A percentile compares a stretch with the other conserved stretches of the same genome.
Conservation (phyloP, 2,329 filamentous ascomycete species). For the Pyrenochaeta sp. region DNA sequence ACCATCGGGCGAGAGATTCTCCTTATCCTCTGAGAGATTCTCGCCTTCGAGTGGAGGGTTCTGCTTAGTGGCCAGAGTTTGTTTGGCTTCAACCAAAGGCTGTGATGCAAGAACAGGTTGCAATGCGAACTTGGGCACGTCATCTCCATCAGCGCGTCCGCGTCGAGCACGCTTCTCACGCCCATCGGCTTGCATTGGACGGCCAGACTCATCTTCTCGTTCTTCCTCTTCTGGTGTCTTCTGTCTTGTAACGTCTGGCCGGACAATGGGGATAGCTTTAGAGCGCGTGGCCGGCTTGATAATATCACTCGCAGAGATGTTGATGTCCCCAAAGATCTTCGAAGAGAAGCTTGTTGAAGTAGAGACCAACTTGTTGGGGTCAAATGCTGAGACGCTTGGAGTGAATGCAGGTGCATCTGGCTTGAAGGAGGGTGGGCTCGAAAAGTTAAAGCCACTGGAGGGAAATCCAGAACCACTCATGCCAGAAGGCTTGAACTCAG, state of each 20-base stretch:
- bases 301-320: conserved; percentile 68
- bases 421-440: conserved; percentile 33
- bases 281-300: conserved; percentile 74
- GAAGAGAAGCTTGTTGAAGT: conserved; percentile 42
- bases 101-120: conserved; percentile 50
- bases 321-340: conserved; percentile 51
- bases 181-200: conserved; percentile 69
- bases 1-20: conserved; percentile 45
- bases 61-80: conserved; percentile 31
- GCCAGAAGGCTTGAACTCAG: conserved; percentile 21
- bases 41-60: conserved; percentile 31
- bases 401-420: conserved; percentile 81
- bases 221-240: conserved; percentile 54
- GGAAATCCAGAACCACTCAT: conserved; percentile 21
- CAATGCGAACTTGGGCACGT: conserved; percentile 76
- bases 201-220: conserved; percentile 67
- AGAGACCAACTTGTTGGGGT: conserved; percentile 27
- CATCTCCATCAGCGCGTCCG: conserved; percentile 71
- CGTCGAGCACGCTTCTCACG: conserved; percentile 79
- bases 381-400: conserved; percentile 33
- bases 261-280: conserved; percentile 84
- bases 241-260: conserved; percentile 60
- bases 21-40: conserved; percentile 44
- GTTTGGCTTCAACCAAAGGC: conserved; percentile 38
- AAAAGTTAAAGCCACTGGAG: conserved; percentile 33